Base-by-base conservation (phyloP, 371 early-diverging fungal genomes). In the Apophysomyces ossiformis region DNA sequence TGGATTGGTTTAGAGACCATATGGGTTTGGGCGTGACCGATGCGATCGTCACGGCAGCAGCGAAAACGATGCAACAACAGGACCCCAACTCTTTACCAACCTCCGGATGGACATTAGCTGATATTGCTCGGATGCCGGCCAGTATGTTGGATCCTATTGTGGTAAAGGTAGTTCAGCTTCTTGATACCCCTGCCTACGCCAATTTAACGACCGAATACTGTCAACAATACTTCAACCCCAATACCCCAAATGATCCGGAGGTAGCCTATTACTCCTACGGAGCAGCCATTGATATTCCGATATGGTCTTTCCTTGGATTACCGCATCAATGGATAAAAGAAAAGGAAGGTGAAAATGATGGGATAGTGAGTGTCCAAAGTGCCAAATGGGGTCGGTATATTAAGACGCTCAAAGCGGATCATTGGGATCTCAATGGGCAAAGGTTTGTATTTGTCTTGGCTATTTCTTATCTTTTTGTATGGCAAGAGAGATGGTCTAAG, bases 341-440 rank as follows among this genome's bases (percentile, higher is more conserved):
- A 32, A 79, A 81, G n/a, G 96, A 95, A 71, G 97, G 96, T 9
- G 83, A 84, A 0, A 97, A 97, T 72, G 97, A 97, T 75, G 97
- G 97, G 26, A 70, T 97, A 47, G 97, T 97, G 1, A 87, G 89
- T 39, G 67, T 94, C 8, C 67, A 84, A 9, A 89, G 89, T 65
- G 95, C 96, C 4, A 80, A 82, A 68, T 97, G 96, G 96, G 97
- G 97, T 15, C 79, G 86, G 45, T 93, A 94, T 58, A 70, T 94
- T 21, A 91, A 90, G 39, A 91, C 92, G 6, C 83, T 95, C 18
- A 75, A 87, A 38, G 90, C 92, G n/a, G 94, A 95, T 69, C 96
- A 96, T 72, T 96, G 92, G 89, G 95, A 93, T 70, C 82, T 96
- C 41, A 91, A 63, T 57, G 76, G 76, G 15, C 46, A 65, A 65